Percentiles rank a stretch among this genome's conserved stretches.
phyloP scores from a whole-genome alignment of 2,329 filamentous ascomycete species.

The Mycogone perniciosa region DNA sequence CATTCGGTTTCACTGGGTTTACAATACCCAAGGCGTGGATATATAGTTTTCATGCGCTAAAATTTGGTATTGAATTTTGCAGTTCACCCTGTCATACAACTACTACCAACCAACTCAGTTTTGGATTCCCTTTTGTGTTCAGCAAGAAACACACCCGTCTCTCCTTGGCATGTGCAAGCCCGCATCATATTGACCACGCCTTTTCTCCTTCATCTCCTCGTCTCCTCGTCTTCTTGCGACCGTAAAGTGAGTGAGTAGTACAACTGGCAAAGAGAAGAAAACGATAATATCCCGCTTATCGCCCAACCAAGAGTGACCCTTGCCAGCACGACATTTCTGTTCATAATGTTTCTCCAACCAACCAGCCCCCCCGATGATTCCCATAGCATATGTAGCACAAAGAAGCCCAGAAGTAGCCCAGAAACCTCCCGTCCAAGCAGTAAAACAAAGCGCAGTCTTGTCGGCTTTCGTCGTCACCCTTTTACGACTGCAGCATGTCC shows the following conservation, averaged over 20 bases:
- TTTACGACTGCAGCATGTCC: constrained; percentile 50
- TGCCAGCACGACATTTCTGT: neutral
- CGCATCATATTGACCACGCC: neutral
- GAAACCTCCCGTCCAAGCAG: neutral
- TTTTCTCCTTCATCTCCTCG: neutral
- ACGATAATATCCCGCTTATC: neutral
- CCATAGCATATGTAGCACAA: neutral
- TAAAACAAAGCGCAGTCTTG: neutral
- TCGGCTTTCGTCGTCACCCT: constrained; percentile 6
- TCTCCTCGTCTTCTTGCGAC: neutral
- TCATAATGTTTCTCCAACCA: neutral
- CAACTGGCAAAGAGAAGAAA: neutral
- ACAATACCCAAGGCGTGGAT: neutral
- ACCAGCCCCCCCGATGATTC: neutral
- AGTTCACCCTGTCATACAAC: neutral
- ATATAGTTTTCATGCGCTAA: neutral
- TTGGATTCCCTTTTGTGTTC: no score
- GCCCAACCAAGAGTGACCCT: neutral
- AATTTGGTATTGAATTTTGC: neutral
- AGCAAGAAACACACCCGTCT: no score
- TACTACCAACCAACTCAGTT: no score
- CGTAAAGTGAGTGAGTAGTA: neutral
- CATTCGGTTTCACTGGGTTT: neutral
- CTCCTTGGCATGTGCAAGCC: neutral
- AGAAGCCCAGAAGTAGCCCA: neutral